Base-by-base conservation (phyloP, 1,284 basidiomycete species). In the Exobasidium cylindrosporum region DNA sequence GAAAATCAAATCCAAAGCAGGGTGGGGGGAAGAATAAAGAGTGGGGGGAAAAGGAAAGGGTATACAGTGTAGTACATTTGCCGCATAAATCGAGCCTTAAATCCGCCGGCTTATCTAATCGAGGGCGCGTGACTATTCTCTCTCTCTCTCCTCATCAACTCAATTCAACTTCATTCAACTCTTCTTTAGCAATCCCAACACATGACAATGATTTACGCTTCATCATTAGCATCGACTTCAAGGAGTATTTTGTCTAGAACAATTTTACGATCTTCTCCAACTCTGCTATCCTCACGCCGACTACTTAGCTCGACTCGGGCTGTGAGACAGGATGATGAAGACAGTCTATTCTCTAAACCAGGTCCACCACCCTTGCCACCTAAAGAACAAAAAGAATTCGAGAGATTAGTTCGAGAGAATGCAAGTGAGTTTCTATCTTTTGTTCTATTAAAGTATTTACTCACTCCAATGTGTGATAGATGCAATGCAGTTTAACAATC, bases 321-420 rank as follows among this genome's bases (percentile, higher is more conserved):
- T 28, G 26, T 3, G 4, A 23, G 53, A 31, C 26, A 44, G 3
- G 35, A 45, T 13, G 55, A 45, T 3, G 40, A 13, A 23, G 29
- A 45, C 35, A 26, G 44, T 28, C 28, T 35, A 4, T 81, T 81
- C 67, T 60, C 69, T 56, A 73, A 76, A 3, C 80, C 81, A 0
- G 72, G 74, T 0, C 82, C 82, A 2, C 79, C 80, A 0, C 70
- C 75, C 1, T 66, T 83, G 1, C 80, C 82, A 1, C 63, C 75
- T 10, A 66, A 79, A 44, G 76, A 82, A 17, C 82, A 83, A 62
- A 68, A 70, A 35, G 82, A 82, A 64, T 83, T 82, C 49, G 81
- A 82, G 46, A 61, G 61, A 17, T 64, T 80, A 0, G 69, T 80
- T 55, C 77, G 79, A 46, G 68, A 81, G 50, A 76, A 75, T 30